phyloP scores from a whole-genome alignment of 257 asterid species.

The Rauvolfia tetraphylla region DNA sequence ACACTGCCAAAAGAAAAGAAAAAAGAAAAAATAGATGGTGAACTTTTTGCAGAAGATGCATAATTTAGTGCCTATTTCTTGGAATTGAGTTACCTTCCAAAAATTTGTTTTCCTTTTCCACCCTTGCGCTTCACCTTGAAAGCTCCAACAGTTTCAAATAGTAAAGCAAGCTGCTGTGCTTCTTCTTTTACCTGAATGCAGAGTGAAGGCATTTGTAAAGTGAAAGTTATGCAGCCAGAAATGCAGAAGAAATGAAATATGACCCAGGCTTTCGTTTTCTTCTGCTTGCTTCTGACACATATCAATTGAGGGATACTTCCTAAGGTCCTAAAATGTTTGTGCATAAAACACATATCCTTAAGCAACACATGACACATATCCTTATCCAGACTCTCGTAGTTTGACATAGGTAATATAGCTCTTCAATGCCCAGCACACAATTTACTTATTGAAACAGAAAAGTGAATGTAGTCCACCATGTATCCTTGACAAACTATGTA shows the following conservation, averaged over 20 bases:
- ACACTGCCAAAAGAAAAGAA: constrained; percentile 47
- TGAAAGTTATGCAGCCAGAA: neutral
- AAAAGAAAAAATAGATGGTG: constrained; percentile 8
- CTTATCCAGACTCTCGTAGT: neutral
- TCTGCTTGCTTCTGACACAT: neutral
- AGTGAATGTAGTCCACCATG: neutral
- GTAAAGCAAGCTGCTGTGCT: constrained; percentile 81
- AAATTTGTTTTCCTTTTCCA: constrained; percentile 92
- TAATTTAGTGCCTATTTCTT: constrained; percentile 1
- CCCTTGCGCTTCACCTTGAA: constrained; percentile 99
- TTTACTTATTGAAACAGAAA: neutral
- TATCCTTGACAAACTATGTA: neutral
- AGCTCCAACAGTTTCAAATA: constrained; percentile 94
- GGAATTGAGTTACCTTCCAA: constrained; percentile 58
- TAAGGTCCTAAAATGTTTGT: neutral
- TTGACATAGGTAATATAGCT: neutral
- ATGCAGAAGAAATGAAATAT: neutral
- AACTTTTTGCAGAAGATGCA: neutral
- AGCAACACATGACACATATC: neutral
- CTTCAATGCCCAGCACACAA: neutral
- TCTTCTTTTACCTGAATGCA: constrained; percentile 78
- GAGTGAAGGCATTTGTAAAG: neutral
- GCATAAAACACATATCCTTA: neutral
- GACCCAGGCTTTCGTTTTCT: neutral
- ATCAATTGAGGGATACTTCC: neutral